These are phyloP conservation scores for Botryotinia convoluta DNA, from an alignment of 2,329 filamentous ascomycete species.

Conservation along the genomic window DNA sequence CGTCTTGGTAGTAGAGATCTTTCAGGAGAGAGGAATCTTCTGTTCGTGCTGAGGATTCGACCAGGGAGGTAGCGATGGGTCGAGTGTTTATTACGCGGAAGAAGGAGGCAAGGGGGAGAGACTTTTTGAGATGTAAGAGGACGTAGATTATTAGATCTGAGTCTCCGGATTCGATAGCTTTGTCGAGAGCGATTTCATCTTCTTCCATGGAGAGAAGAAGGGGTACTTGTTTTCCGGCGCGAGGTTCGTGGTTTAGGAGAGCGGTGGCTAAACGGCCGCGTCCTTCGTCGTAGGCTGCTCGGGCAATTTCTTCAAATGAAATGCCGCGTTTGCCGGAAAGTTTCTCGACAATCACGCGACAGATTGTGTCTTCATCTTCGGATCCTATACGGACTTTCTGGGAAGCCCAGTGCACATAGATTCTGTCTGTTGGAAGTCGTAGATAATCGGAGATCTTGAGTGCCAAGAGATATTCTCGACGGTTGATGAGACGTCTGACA, in stretches of 20 bases:
- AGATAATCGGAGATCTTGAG: slow-evolving; percentile 86
- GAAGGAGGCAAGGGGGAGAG: slow-evolving; percentile 84
- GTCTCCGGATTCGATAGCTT: slow-evolving; percentile 93
- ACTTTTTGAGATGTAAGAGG: slow-evolving; percentile 82
- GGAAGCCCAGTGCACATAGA: slow-evolving; percentile 96
- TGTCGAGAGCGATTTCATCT: slow-evolving; percentile 90
- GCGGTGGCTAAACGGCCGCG: slow-evolving; percentile 84
- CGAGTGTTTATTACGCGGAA: slow-evolving; percentile 87
- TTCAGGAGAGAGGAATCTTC: slow-evolving; percentile 84
- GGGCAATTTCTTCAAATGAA: slow-evolving; percentile 91
- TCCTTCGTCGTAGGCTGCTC: slow-evolving; percentile 91
- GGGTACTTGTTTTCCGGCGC: slow-evolving; percentile 93
- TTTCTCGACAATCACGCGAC: slow-evolving; percentile 79
- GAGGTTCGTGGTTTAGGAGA: slow-evolving; percentile 87
- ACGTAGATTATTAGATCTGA: slow-evolving; percentile 92
- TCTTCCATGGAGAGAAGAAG: slow-evolving; percentile 93
- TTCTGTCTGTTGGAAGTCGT: slow-evolving; percentile 78
- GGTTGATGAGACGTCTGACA: slow-evolving; percentile 80
- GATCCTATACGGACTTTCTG: slow-evolving; percentile 85
- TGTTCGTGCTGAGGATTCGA: slow-evolving; percentile 76
- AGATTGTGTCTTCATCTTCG: slow-evolving; percentile 85
- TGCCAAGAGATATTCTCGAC: slow-evolving; percentile 87
- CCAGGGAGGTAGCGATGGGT: slow-evolving; percentile 81
- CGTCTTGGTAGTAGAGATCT: slow-evolving; percentile 96
- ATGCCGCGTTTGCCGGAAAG: slow-evolving; percentile 86